Evolutionary conservation across 148 eudicot species (phyloP).

Genomic region (Nepenthes gracilis): DNA sequence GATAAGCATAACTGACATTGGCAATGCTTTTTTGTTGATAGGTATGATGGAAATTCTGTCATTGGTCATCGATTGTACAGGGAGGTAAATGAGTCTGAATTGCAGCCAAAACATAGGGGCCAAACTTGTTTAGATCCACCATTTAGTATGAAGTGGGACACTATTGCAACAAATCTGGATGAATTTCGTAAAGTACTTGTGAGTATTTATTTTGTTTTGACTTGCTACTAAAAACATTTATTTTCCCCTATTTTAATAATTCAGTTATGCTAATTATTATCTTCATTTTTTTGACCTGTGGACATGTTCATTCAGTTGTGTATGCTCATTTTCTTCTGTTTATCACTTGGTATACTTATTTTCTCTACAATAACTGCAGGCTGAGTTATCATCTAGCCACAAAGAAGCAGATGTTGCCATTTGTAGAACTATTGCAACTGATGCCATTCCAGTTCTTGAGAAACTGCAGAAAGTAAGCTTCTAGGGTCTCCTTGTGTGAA

Average conservation of each 20-base stretch:
- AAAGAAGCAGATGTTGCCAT: conserved; percentile 48
- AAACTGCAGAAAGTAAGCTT: conserved; percentile 48
- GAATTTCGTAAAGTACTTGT: conserved; percentile 73
- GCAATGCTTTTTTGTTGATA: conserved; percentile 15
- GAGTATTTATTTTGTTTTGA: conserved; percentile 8
- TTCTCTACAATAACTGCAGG: conserved; percentile 31
- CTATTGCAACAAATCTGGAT: conserved; percentile 84
- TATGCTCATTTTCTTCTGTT: background rate
- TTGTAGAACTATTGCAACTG: conserved; percentile 41
- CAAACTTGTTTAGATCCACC: conserved; percentile 15
- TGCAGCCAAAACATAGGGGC: conserved; percentile 26
- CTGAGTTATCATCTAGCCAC: conserved; percentile 46
- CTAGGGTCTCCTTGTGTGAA: conserved; percentile 2
- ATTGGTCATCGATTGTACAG: conserved; percentile 74
- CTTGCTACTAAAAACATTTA: background rate
- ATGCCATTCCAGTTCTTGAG: conserved; percentile 67
- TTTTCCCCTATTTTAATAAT: background rate
- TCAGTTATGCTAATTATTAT: background rate
- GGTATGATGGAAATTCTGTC: conserved; percentile 70
- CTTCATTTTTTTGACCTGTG: background rate
- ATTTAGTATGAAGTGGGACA: conserved; percentile 46
- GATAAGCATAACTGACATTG: background rate
- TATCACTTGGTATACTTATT: background rate
- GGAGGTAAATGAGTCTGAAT: conserved; percentile 38
- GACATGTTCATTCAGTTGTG: conserved; percentile 4